Evolutionary conservation across 2,329 filamentous ascomycete species (phyloP).

Genomic region (Talaromyces sp.): DNA sequence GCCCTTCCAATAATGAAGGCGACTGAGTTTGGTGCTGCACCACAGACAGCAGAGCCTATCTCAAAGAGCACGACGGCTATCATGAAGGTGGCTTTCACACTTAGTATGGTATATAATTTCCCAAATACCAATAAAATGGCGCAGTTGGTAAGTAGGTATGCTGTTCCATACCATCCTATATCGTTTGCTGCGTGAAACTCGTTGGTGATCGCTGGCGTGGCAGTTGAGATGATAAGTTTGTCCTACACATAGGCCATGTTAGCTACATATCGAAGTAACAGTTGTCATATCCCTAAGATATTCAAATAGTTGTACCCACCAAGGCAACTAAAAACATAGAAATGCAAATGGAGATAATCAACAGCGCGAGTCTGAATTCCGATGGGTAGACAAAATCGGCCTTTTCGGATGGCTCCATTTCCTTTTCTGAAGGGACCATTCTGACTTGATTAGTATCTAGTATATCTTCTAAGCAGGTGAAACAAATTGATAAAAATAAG

Average conservation of each 20-base stretch:
- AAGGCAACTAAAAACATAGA: constrained; percentile 7
- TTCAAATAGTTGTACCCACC: not conserved
- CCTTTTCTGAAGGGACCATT: not conserved
- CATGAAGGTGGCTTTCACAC: constrained; percentile 27
- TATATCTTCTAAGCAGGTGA: not conserved
- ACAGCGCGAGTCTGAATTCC: not conserved
- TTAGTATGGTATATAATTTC: constrained; percentile 34
- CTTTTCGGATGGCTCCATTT: not conserved
- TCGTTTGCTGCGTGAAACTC: constrained; percentile 6
- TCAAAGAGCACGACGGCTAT: constrained; percentile 39
- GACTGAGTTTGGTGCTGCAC: constrained; percentile 25
- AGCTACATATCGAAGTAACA: not conserved
- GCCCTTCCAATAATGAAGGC: constrained; percentile 30
- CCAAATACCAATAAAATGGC: constrained; percentile 30
- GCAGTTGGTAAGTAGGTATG: constrained; percentile 42
- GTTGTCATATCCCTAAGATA: not conserved
- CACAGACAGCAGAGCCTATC: constrained; percentile 43
- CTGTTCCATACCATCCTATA: constrained; percentile 12
- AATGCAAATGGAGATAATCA: constrained; percentile 4
- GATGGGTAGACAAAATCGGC: constrained; percentile 2
- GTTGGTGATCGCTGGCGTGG: constrained; percentile 3
- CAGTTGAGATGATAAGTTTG: constrained; percentile 9
- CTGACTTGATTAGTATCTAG: not conserved
- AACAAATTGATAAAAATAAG: not conserved
- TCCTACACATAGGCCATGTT: not conserved